Base-by-base conservation (phyloP, 352 stramenopile genomes). In the Peronosclerospora sorghi region DNA sequence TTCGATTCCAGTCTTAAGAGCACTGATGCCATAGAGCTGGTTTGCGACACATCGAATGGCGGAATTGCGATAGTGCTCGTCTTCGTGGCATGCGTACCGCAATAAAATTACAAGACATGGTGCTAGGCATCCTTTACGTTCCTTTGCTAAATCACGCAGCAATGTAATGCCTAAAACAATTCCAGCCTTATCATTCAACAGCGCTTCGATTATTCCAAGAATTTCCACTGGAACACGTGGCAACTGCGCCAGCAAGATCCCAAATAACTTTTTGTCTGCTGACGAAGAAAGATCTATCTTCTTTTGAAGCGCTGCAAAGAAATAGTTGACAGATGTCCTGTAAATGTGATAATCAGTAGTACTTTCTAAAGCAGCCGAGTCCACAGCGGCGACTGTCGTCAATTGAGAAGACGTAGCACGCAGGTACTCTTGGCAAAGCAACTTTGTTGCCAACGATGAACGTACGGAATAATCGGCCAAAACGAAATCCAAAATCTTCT, bases 31-130 rank as follows among this genome's bases (percentile, higher is more conserved):
- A 45, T 87, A 90, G 4, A 90, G 54, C 35, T 90, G 77, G 32
- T 90, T 90, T 10, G 71, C 77, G 12, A 90, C 68, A 42, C 77
- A 90, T 10, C 71, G 68, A 41, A 86, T 87, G 7, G 70, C 59
- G 35, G 64, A 68, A 51, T 81, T 86, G 30, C 77, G 77, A 28
- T 56, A 75, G n/a, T 62, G 59, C 17, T 84, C 71, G 15, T 90
- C 74, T 37, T 65, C 56, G 19, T 84, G 62, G 36, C 73, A 83
- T 4, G 74, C 78, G 42, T 64, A 87, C n/a, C 68, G 66, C 36
- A 90, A 59, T 32, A 90, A 43, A n/a, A 90, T 44, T 2, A 60
- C 50, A 32, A 90, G 54, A 18, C 68, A 74, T 13, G 72, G 53
- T 17, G 48, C 32, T 35, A 75, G 65, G 7, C 74, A 82, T 18